These are phyloP conservation scores for Solanum commersonii DNA, from an alignment of 257 asterid genomes.

Conservation along the genomic window DNA sequence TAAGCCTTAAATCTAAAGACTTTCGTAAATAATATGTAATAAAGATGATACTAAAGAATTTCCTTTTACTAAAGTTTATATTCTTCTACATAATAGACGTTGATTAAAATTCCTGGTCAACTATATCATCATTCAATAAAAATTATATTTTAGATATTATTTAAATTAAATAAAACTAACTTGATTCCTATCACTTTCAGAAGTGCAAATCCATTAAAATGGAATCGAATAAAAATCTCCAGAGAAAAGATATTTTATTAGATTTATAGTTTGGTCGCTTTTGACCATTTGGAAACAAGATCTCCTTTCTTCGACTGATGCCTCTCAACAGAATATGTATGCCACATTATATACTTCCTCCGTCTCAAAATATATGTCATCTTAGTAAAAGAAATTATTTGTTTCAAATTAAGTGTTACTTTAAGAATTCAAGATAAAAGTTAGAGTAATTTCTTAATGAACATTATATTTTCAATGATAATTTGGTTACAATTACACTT, in stretches of 20 bases:
- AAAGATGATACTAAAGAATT: neutral
- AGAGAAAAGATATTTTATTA: neutral
- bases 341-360: neutral
- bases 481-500: neutral
- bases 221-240: neutral
- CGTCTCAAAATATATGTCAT: neutral
- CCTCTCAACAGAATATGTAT: neutral
- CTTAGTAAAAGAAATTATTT: too few species aligned
- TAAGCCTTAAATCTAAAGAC: neutral
- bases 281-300: neutral
- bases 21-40: neutral
- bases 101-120: neutral
- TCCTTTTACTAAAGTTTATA: neutral
- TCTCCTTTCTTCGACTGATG: neutral
- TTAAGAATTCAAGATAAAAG: too few species aligned
- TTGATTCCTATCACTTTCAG: neutral
- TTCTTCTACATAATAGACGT: neutral
- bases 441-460: neutral
- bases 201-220: neutral
- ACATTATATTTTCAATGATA: too few species aligned
- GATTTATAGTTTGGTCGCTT: neutral
- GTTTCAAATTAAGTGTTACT: too few species aligned
- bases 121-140: neutral
- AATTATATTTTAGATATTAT: neutral
- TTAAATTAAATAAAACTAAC: neutral